Conservation (phyloP, 805 yeast genomes). For the Candida odintsovae region DNA sequence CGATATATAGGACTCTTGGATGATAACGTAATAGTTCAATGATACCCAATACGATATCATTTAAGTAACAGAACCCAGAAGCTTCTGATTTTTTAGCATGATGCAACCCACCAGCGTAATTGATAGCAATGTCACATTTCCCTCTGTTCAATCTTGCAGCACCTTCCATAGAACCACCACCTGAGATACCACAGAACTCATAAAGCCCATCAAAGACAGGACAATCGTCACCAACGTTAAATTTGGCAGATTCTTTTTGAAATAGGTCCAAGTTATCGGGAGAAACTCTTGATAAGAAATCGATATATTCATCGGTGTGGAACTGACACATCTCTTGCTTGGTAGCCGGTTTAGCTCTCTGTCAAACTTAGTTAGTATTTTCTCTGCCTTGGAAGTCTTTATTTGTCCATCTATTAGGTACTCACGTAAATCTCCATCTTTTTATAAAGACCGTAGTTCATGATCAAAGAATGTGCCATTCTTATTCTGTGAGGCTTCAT, state of each 20-base stretch:
- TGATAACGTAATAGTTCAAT: constrained; percentile 81
- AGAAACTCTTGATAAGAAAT: constrained; percentile 80
- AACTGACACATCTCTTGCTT: constrained; percentile 72
- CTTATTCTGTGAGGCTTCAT: constrained; percentile 95
- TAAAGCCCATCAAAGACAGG: constrained; percentile 90
- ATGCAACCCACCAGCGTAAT: constrained; percentile 95
- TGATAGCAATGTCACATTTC: constrained; percentile 88
- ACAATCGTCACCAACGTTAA: constrained; percentile 95
- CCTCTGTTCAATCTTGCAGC: constrained; percentile 80
- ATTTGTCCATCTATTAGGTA: too few relatives aligned
- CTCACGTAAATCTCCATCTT: constrained; percentile 73
- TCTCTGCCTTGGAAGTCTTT: too few relatives aligned
- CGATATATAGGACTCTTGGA: constrained; percentile 89
- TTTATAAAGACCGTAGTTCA: constrained; percentile 78
- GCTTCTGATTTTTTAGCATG: constrained; percentile 96
- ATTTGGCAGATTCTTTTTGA: constrained; percentile 54
- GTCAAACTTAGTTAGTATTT: background rate
- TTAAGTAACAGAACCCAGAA: constrained; percentile 90
- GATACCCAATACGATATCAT: constrained; percentile 88
- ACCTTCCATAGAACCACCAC: constrained; percentile 94
- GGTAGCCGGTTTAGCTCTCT: constrained; percentile 73
- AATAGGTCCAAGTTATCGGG: constrained; percentile 80
- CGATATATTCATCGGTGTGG: constrained; percentile 89
- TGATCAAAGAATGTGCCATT: constrained; percentile 89
- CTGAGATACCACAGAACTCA: constrained; percentile 80